phyloP scores from a whole-genome alignment of 2,329 filamentous ascomycete genomes.

The Fulvia fulva region DNA sequence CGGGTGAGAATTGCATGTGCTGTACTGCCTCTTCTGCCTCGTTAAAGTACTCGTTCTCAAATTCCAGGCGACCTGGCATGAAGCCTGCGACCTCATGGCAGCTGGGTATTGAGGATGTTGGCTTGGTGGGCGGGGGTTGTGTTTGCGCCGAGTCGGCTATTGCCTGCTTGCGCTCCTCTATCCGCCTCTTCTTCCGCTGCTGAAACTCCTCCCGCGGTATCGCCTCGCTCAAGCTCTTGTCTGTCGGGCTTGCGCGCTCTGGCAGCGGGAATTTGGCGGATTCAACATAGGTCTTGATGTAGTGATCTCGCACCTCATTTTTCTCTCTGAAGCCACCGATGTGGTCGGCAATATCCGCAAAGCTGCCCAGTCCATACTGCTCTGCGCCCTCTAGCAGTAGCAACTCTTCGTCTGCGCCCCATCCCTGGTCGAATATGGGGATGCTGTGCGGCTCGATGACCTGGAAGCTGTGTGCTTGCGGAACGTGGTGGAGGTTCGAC shows the following conservation, averaged over 20 bases:
- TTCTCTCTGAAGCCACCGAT: slow-evolving; percentile 93
- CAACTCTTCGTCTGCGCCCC: slow-evolving; percentile 97
- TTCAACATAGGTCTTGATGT: slow-evolving; percentile 80
- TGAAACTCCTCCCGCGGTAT: slow-evolving; percentile 92
- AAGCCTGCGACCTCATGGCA: slow-evolving; percentile 98
- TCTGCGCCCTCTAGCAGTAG: slow-evolving; percentile 89
- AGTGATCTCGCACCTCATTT: slow-evolving; percentile 94
- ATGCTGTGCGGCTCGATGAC: slow-evolving; percentile 99
- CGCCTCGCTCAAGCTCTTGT: slow-evolving; percentile 71
- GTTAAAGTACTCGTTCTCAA: slow-evolving; percentile 96
- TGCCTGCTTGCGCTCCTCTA: slow-evolving; percentile 84
- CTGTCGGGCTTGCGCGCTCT: slow-evolving; percentile 75
- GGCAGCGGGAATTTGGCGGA: slow-evolving; percentile 82
- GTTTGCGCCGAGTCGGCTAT: slow-evolving; percentile 78
- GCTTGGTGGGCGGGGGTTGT: slow-evolving; percentile 82
- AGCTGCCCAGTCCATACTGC: slow-evolving; percentile 92
- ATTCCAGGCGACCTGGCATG: slow-evolving; percentile 95
- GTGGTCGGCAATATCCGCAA: slow-evolving; percentile 96
- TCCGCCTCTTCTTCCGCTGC: slow-evolving; percentile 81
- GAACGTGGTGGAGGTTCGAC: slow-evolving; percentile 77
- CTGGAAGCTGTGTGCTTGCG: slow-evolving; percentile 78
- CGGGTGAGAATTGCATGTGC: slow-evolving; percentile 96
- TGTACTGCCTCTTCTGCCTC: slow-evolving; percentile 98
- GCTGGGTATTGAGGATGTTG: slow-evolving; percentile 87
- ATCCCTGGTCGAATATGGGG: slow-evolving; percentile 89